Evolutionary conservation across 257 asterid genomes (phyloP), one percentile per base, ranked within the genome.

Genomic region (Craterostigma plantagineum): DNA sequence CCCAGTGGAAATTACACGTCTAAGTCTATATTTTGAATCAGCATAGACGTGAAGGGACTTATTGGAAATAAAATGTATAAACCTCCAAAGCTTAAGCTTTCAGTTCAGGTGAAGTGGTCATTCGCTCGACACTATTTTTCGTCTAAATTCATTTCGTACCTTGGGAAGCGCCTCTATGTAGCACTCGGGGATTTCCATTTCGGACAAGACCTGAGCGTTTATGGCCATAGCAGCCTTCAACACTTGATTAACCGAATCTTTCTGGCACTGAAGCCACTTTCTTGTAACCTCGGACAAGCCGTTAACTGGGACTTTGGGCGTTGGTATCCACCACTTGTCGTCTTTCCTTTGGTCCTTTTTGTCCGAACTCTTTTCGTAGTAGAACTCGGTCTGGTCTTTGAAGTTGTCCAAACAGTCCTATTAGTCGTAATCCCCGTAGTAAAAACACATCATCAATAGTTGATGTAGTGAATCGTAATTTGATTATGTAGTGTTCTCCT

Each of bases 201-300:
- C 92, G 3, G 73, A 38, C 39, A 84, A 60, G 44, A 84, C 82
- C 40, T 68, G 82, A 7, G 92, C 75, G 43, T 80, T 84, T 43
- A 77, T 80, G 1, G 90, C 85, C 93, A 80, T 77, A 38, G 96
- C 92, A 10, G 93, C 96, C 69, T 84, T 84, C n/a, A 67, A 69
- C 8, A 84, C 92, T 66, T 84, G 96, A 49, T 72, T 67, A 9
- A 75, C 93, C 0, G 90, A 68, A 15, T 84, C 96, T 63, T 80
- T 84, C 69, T 74, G 93, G 57, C 37, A 62, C 47, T 63, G 84
- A 53, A 84, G 54, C 92, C 92, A 80, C 51, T 68, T 80, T 59
- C 73, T 58, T 7, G 79, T 56, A 39, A 17, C 61, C 1, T 77
- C 92, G 8, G 92, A 77, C 44, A 80, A 55, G 36, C 96, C 96